These are phyloP conservation scores for Schwanniomyces yamadae DNA, from an alignment of 805 yeast genomes.

Conservation along the genomic window DNA sequence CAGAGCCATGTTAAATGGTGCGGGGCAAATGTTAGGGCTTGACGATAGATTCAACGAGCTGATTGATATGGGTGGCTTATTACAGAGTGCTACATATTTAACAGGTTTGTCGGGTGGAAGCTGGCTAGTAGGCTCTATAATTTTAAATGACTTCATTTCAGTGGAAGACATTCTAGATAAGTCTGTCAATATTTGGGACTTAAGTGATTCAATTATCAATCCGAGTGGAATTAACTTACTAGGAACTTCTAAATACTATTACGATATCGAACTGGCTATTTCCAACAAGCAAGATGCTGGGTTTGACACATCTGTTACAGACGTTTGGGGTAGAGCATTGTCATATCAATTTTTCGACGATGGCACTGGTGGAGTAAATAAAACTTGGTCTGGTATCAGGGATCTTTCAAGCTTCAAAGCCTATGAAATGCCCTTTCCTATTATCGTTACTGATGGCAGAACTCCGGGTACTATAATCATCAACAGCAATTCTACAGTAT, in stretches of 20 bases:
- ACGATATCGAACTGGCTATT: slow-evolving; percentile 21
- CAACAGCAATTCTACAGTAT: slow-evolving; percentile 63
- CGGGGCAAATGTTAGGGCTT: slow-evolving; percentile 41
- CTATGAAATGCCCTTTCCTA: slow-evolving; percentile 40
- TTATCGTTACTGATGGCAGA: slow-evolving; percentile 53
- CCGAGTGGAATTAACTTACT: slow-evolving; percentile 64
- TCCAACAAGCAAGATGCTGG: slow-evolving; percentile 33
- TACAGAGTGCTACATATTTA: slow-evolving; percentile 39
- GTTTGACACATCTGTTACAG: slow-evolving; percentile 34
- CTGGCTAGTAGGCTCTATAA: slow-evolving; percentile 39
- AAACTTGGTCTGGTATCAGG: slow-evolving; percentile 31
- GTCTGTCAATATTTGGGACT: slow-evolving; percentile 58
- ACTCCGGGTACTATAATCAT: slow-evolving; percentile 59
- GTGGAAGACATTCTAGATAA: slow-evolving; percentile 29
- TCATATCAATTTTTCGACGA: slow-evolving; percentile 30
- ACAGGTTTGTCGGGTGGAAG: slow-evolving; percentile 43
- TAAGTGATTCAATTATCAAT: slow-evolving; percentile 56
- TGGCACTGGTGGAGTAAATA: slow-evolving; percentile 26
- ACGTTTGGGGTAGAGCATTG: slow-evolving; percentile 40
- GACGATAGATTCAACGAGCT: slow-evolving; percentile 35
- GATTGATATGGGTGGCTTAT: slow-evolving; percentile 34
- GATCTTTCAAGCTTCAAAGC: slow-evolving; percentile 22
- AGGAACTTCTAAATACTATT: slow-evolving; percentile 51
- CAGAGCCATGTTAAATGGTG: slow-evolving; percentile 41
- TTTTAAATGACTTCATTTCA: slow-evolving; percentile 36